Conservation (phyloP, 2,329 filamentous ascomycete genomes). For the Colletotrichum viniferum region DNA sequence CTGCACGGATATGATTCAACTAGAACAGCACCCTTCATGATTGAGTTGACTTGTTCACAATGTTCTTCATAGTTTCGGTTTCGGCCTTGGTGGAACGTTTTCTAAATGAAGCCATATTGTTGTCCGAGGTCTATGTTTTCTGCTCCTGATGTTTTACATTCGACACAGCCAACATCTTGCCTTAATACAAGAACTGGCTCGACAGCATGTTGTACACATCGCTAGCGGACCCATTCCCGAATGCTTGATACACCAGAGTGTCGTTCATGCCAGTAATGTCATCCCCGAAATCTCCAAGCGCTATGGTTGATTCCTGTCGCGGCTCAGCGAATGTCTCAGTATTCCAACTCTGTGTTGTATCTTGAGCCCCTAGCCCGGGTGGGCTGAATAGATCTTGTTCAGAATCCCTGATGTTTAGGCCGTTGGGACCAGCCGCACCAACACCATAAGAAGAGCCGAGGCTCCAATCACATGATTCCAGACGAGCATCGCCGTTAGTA, state of each 20-base stretch:
- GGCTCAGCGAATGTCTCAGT: background rate
- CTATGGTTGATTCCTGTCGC: background rate
- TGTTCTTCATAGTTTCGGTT: background rate
- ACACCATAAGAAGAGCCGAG: background rate
- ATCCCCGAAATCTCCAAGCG: constrained; percentile 20
- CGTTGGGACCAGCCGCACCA: accelerated
- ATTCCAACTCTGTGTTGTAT: background rate
- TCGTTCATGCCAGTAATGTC: constrained; percentile 27
- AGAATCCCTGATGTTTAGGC: accelerated
- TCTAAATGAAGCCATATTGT: too few species aligned
- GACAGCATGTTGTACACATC: constrained; percentile 27
- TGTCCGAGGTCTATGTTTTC: too few species aligned
- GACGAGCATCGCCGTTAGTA: background rate
- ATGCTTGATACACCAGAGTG: constrained; percentile 30
- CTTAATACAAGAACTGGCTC: background rate
- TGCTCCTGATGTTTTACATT: too few species aligned
- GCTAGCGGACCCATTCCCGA: constrained; percentile 27
- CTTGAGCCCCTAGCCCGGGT: background rate
- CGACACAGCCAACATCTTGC: too few species aligned
- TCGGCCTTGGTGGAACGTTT: too few species aligned
- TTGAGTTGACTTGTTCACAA: background rate
- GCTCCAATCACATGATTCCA: background rate
- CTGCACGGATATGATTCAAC: background rate
- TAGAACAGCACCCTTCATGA: background rate
- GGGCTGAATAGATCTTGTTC: accelerated